A percentile compares a stretch with the other conserved stretches of the same genome.
phyloP scores from a whole-genome alignment of 306 rosid species.

The Pyrus pyrifolia region DNA sequence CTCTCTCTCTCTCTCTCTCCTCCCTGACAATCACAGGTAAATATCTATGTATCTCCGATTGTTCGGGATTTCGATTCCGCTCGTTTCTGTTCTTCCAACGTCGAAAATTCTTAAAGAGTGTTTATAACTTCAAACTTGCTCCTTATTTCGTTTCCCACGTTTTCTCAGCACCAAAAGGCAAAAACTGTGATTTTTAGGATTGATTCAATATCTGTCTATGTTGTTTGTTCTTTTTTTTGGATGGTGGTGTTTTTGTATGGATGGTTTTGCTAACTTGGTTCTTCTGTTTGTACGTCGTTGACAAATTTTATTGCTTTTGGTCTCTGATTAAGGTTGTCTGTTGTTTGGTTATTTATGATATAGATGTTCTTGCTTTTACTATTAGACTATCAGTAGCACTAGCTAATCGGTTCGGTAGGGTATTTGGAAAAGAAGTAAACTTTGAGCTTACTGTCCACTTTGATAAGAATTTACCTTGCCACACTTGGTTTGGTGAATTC shows the following conservation, averaged over 20 bases:
- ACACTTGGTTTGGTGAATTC: not conserved
- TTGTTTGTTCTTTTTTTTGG: not conserved
- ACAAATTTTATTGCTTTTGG: not conserved
- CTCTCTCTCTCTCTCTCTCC: not conserved
- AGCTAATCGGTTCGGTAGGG: not conserved
- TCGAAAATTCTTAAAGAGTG: not conserved
- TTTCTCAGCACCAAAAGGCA: constrained; percentile 1
- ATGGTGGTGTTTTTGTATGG: not conserved
- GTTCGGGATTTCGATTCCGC: not conserved
- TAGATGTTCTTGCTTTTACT: not conserved
- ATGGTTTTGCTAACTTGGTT: not conserved
- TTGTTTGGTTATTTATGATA: not conserved
- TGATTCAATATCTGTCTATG: not conserved
- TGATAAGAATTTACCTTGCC: not conserved
- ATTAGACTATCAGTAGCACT: not conserved
- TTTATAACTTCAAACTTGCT: not conserved
- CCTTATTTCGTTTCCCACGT: not conserved
- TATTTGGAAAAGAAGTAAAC: not conserved
- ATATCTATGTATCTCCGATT: not conserved
- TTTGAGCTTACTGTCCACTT: not conserved
- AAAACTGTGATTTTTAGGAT: not conserved
- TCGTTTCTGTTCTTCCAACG: not conserved
- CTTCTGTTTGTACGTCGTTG: not conserved
- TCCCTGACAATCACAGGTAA: not conserved
- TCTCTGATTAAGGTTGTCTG: not conserved